phyloP scores from a whole-genome alignment of 257 asterid species.

The Mentha longifolia region DNA sequence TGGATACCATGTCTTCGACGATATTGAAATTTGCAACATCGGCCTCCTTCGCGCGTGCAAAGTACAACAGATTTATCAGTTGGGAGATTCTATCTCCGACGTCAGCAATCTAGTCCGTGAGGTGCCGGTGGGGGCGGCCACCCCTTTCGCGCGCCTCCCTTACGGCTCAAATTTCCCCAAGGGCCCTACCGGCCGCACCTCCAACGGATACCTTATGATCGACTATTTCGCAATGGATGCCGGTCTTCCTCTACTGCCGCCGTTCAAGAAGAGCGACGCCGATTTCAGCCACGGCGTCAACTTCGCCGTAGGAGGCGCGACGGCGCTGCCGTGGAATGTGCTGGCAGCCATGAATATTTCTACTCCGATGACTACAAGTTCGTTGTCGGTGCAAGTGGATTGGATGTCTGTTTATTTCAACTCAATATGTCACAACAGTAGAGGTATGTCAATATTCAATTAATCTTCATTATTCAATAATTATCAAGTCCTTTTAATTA shows the following conservation, averaged over 20 bases:
- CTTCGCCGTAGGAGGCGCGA: too few species aligned
- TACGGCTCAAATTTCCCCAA: neutral
- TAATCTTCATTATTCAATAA: too few species aligned
- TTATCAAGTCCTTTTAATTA: too few species aligned
- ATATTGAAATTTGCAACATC: neutral
- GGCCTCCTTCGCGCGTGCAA: neutral
- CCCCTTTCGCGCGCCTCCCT: neutral
- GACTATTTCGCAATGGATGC: too few species aligned
- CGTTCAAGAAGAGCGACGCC: too few species aligned
- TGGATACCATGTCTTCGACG: neutral
- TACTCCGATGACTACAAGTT: neutral
- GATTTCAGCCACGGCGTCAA: too few species aligned
- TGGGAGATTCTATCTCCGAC: neutral
- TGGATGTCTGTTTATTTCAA: neutral
- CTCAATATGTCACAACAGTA: neutral
- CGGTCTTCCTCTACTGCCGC: too few species aligned
- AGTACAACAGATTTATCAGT: neutral
- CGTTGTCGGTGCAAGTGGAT: neutral
- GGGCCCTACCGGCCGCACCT: constrained; percentile 28
- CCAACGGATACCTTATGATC: neutral
- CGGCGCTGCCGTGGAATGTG: neutral
- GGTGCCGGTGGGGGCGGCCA: neutral
- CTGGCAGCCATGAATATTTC: neutral
- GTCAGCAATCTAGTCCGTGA: neutral
- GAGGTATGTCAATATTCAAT: too few species aligned